These are phyloP conservation scores for Ruellia speciosa DNA, from an alignment of 305 asterid genomes.

Conservation along the genomic window DNA sequence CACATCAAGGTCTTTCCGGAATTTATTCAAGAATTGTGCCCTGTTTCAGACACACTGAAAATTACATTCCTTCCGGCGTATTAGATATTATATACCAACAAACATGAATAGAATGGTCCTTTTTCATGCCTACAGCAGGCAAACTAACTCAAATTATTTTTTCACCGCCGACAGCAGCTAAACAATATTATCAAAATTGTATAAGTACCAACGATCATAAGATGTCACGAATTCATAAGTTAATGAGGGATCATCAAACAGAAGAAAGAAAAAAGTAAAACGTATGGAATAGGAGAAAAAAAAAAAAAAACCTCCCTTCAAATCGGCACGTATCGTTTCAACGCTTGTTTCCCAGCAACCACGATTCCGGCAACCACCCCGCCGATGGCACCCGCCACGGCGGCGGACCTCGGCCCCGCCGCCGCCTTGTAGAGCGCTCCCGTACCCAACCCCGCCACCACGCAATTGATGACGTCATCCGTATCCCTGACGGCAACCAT, in stretches of 20 bases:
- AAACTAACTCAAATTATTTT: conserved; percentile 10
- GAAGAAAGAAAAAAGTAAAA: neutral
- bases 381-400: conserved; percentile 91
- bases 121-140: neutral
- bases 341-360: conserved; percentile 67
- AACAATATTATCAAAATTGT: conserved; percentile 33
- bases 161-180: conserved; percentile 14
- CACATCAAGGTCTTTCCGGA: conserved; percentile 13
- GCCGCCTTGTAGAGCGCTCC: conserved; percentile 94
- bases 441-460: conserved; percentile 86
- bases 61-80: conserved; percentile 13
- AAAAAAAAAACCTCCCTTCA: conserved; percentile 22
- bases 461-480: conserved; percentile 79
- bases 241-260: conserved; percentile 10
- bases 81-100: conserved; percentile 13
- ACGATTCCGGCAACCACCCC: conserved; percentile 79
- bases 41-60: neutral
- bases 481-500: conserved; percentile 76
- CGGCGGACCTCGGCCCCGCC: conserved; percentile 82
- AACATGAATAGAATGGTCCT: conserved; percentile 17
- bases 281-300: neutral
- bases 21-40: conserved; percentile 22
- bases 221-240: conserved; percentile 18
- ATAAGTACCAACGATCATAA: neutral
- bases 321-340: conserved; percentile 80